Evolutionary conservation across 805 yeast genomes (phyloP).

Genomic region (Kodamaea fukazawae): DNA sequence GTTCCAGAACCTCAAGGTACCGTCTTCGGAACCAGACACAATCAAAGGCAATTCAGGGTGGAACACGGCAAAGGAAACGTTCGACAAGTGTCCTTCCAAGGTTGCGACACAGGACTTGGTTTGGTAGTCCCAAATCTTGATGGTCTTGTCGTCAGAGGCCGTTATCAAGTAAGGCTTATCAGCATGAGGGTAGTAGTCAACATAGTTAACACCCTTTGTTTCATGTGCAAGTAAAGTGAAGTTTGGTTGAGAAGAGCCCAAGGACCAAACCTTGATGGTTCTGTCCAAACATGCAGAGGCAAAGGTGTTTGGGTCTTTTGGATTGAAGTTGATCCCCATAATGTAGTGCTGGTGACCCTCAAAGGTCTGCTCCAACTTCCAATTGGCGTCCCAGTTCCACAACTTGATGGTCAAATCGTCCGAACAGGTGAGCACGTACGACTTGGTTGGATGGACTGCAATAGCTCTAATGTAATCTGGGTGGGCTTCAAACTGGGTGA

Average conservation of each 20-base stretch:
- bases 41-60: conserved; percentile 97
- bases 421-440: conserved; percentile 81
- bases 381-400: conserved; percentile 97
- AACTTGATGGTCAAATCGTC: conserved; percentile 89
- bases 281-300: conserved; percentile 96
- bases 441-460: conserved; percentile 92
- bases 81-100: conserved; percentile 87
- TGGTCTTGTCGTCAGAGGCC: conserved; percentile 84
- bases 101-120: conserved; percentile 94
- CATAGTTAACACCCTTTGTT: conserved; percentile 90
- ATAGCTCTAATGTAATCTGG: conserved; percentile 93
- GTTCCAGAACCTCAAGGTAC: conserved; percentile 92
- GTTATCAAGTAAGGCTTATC: conserved; percentile 96
- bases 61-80: conserved; percentile 95
- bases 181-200: conserved; percentile 94
- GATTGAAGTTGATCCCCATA: conserved; percentile 92
- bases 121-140: conserved; percentile 95
- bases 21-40: conserved; percentile 95
- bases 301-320: conserved; percentile 95
- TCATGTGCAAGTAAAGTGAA: conserved; percentile 91
- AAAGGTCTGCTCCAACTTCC: conserved; percentile 86
- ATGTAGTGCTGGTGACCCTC: conserved; percentile 96
- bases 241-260: conserved; percentile 84
- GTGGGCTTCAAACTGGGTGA: conserved; percentile 95
- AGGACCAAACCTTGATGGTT: conserved; percentile 94